Percentiles rank a stretch among this genome's conserved stretches.
These are phyloP conservation scores for Aureoboletus auriporus DNA, from an alignment of 768 basidiomycete genomes.

Conservation along the genomic window DNA sequence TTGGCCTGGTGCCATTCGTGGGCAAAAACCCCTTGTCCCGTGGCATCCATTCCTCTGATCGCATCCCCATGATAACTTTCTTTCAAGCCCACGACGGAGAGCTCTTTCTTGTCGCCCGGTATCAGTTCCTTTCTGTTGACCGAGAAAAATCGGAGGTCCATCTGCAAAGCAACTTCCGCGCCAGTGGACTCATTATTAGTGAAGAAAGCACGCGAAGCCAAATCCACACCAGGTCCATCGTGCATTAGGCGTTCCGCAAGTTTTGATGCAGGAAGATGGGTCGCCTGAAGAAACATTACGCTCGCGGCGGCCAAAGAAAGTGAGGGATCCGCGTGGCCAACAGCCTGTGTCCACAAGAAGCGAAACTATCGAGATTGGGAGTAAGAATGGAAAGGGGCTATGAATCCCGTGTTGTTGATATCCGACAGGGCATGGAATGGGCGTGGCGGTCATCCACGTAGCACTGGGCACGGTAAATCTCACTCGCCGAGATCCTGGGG, in stretches of 20 bases:
- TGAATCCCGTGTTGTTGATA: conserved; percentile 72
- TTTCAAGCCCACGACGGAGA: conserved; percentile 81
- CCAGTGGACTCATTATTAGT: conserved; percentile 95
- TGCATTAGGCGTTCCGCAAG: conserved; percentile 77
- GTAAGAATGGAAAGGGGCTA: conserved; percentile 38
- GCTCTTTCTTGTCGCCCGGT: conserved; percentile 38
- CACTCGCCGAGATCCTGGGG: conserved; percentile 30
- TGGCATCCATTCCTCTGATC: conserved; percentile 96
- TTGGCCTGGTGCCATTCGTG: conserved; percentile 95
- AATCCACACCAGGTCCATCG: conserved; percentile 78
- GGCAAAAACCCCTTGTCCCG: conserved; percentile 84
- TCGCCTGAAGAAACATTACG: conserved; percentile 91
- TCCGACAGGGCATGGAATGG: conserved; percentile 69
- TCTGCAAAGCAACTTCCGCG: conserved; percentile 95
- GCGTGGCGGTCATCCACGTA: conserved; percentile 63
- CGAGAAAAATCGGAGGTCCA: conserved; percentile 78
- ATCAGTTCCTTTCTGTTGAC: conserved; percentile 33
- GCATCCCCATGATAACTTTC: conserved; percentile 98
- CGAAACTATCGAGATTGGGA: conserved; percentile 83
- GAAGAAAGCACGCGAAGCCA: conserved; percentile 90
- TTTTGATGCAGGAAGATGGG: conserved; percentile 78
- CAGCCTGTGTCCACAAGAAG: conserved; percentile 96
- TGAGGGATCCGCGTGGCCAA: conserved; percentile 77
- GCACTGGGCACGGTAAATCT: conserved; percentile 45
- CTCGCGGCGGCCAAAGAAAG: conserved; percentile 84